These are phyloP conservation scores for Juncus effusus DNA, from an alignment of 176 grass and related monocot genomes.

Conservation along the genomic window DNA sequence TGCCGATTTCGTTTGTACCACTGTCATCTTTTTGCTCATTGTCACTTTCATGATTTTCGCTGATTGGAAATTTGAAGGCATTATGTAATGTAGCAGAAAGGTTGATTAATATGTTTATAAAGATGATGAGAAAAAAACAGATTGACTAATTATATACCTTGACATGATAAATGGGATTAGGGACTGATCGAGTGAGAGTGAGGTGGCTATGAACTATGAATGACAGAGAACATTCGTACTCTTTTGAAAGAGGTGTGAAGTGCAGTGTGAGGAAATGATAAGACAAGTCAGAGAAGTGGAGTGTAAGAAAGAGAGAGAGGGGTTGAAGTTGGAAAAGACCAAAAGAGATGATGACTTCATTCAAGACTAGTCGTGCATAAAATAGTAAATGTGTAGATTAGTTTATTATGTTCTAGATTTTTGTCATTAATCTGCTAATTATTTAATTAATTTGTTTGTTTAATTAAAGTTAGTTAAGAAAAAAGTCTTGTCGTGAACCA, in stretches of 20 bases:
- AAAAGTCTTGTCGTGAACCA: neutral
- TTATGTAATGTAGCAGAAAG: neutral
- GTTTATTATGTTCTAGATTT: too few species aligned
- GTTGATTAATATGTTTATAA: neutral
- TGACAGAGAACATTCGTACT: too few species aligned
- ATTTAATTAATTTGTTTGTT: neutral
- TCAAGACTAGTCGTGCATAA: too few species aligned
- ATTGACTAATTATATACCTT: constrained; percentile 8
- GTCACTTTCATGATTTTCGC: constrained; percentile 4
- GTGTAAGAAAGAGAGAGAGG: constrained; percentile 11
- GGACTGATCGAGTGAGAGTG: neutral
- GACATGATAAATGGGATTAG: neutral
- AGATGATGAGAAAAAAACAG: constrained; percentile 1
- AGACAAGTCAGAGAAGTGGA: neutral
- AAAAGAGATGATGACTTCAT: constrained; percentile 24
- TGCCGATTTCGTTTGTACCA: neutral
- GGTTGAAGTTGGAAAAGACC: constrained; percentile 21
- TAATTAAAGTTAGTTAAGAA: constrained; percentile 9
- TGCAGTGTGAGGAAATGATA: neutral
- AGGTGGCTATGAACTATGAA: neutral
- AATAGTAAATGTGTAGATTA: too few species aligned
- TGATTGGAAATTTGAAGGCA: neutral
- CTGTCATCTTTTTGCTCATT: constrained; percentile 15
- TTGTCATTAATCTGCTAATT: too few species aligned
- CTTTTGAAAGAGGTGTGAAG: constrained; percentile 7